These are phyloP conservation scores for Auxenochlorella pyrenoidosa DNA, from an alignment of 139 green algal species.

Conservation along the genomic window DNA sequence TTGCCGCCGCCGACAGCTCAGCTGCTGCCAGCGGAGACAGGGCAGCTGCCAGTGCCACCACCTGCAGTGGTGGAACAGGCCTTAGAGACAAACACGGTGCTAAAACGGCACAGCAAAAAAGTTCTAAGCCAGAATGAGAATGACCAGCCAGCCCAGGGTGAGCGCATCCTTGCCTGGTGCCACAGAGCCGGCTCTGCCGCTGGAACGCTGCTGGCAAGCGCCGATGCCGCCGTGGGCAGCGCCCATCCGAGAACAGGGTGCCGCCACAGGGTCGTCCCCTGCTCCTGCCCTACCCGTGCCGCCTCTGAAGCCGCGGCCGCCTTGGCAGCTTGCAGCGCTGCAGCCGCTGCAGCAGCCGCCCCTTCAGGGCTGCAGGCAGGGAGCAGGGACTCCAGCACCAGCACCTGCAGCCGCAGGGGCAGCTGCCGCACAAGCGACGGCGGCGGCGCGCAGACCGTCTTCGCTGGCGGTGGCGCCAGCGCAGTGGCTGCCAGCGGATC, in stretches of 20 bases:
- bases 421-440: background rate
- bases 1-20: conserved; percentile 25
- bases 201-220: background rate
- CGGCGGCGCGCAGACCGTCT: too few species aligned
- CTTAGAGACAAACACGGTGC: background rate
- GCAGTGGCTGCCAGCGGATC: conserved; percentile 12
- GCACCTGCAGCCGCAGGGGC: background rate
- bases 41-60: background rate
- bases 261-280: background rate
- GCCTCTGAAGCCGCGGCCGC: background rate
- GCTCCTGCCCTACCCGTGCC: background rate
- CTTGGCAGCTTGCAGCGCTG: background rate
- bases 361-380: background rate
- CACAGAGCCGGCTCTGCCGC: conserved; percentile 1
- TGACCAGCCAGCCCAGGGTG: background rate
- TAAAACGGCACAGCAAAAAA: background rate
- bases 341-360: background rate
- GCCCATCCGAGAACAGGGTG: conserved; percentile 7
- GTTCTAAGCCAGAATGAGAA: background rate
- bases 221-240: background rate
- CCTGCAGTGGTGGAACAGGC: background rate
- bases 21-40: conserved; percentile 4
- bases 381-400: background rate
- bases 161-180: background rate
- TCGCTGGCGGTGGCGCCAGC: background rate